Evolutionary conservation across 2,329 filamentous ascomycete species (phyloP), one percentile per base, ranked within the genome.

Genomic region (Hypoxylon sp.): DNA sequence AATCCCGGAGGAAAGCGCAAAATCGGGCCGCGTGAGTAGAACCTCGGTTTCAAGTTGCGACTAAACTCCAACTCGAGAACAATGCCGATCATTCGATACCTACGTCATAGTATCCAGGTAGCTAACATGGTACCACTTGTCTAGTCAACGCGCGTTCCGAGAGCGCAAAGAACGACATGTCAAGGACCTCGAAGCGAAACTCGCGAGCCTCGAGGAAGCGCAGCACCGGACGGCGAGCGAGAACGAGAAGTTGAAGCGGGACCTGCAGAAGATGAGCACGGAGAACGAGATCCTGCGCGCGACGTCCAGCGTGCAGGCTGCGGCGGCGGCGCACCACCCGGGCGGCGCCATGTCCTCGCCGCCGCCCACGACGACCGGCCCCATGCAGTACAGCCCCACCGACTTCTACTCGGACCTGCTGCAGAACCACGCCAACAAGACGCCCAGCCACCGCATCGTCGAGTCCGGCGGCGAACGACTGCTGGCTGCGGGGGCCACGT

Each of bases 121-220:
- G 67, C 6, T 26, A 26, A 26, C 24, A 26, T 26, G 24, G n/a
- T n/a, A n/a, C 26, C 47, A 15, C 4, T 41, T 34, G 4, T 62
- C 15, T 67, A 97, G 94, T 49, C 95, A 98, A 84, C 90, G 94
- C 71, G 94, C 95, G 30, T 98, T 98, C 78, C 92, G 94, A 64
- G 94, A 98, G 79, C 90, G 94, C 70, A 98, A 98, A 78, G 94
- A 98, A 77, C 90, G 89, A 60, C 94, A 97, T 74, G 93, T 98
- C 66, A 94, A 94, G 76, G 93, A 98, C 64, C 89, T 98, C 22
- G 94, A 98, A 79, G 87, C 88, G 59, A 95, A 97, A 76, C 88
- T 98, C 26, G 89, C 87, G 51, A 84, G 82, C 50, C 87, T 97
- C 30, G 91, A 97, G 75, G 87, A 89, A 62, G 88, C 89, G 51